Evolutionary conservation across 2,329 filamentous ascomycete species (phyloP), one percentile per base, ranked within the genome.

Genomic region (Neofusicoccum parvum): DNA sequence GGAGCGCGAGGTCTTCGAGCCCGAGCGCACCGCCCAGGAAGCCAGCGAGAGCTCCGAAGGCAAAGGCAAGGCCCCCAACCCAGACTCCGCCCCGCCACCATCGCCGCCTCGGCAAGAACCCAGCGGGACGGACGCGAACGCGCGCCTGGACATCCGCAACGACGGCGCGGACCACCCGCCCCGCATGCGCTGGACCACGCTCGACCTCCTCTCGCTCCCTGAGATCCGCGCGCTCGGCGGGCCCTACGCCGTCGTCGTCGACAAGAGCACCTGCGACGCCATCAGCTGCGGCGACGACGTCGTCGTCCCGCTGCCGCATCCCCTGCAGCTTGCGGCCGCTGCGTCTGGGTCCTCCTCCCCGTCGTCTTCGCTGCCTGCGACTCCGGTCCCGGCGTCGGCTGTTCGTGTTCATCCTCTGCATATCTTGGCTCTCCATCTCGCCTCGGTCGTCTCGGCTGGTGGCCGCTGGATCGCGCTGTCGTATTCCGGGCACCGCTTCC

Each of bases 381-480:
- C 27, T 2, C 27, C 27, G 27, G 6, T 32, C 6, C 5, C 27
- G 27, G 27, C 27, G 5, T 32, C 27, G 27, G 6, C 27, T 32
- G 14, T 34, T 14, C 11, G 67, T 45, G 68, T 80, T 3, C 75
- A 80, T 62, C 78, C 79, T 17, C 62, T 80, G 3, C 72, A 77
- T 43, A 67, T 80, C 27, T 69, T 80, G 48, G 78, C 78, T 14
- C 71, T 80, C 2, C 75, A 81, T 66, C 70, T 81, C 7, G 79
- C 79, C 1, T 70, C 75, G 3, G 65, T 80, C 4, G 71, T 78
- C 0, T 76, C 78, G 2, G 76, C 78, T 1, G 71, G 71, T 5
- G 77, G 72, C 5, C 71, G 70, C 23, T 81, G 79, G 79, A 74
- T 81, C 53, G 69, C 74, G 5, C 66, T 80, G 3, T 79, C 78